These are phyloP conservation scores for Suillus cothurnatus DNA, from an alignment of 768 basidiomycete species.

Conservation along the genomic window DNA sequence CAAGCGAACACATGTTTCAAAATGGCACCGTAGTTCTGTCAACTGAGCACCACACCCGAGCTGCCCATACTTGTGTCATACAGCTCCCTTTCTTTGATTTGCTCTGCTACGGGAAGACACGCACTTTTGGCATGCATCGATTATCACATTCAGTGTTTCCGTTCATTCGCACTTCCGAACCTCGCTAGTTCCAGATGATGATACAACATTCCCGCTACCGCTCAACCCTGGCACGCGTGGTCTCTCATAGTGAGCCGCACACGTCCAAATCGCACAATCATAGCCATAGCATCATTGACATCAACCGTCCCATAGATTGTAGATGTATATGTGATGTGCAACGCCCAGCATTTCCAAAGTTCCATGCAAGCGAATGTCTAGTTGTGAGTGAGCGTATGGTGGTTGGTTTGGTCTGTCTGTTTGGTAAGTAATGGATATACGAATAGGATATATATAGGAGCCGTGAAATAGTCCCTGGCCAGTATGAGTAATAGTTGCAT, in stretches of 20 bases:
- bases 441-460: neutral
- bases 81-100: neutral
- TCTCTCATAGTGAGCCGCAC: neutral
- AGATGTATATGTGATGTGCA: neutral
- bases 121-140: neutral
- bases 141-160: neutral
- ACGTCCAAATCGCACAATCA: neutral
- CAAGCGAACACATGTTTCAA: neutral
- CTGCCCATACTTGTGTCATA: too few species aligned
- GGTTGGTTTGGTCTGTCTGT: neutral
- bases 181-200: neutral
- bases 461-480: slow-evolving; percentile 3
- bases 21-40: neutral
- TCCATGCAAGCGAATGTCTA: slow-evolving; percentile 5
- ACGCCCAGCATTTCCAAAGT: neutral
- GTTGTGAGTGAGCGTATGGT: neutral
- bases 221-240: neutral
- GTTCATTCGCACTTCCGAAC: neutral
- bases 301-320: neutral
- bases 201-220: neutral
- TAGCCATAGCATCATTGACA: neutral
- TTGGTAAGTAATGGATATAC: neutral
- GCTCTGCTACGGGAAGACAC: neutral
- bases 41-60: neutral
- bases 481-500: neutral